Evolutionary conservation across 2,329 filamentous ascomycete species (phyloP).

Genomic region (Nemania bipapillata): DNA sequence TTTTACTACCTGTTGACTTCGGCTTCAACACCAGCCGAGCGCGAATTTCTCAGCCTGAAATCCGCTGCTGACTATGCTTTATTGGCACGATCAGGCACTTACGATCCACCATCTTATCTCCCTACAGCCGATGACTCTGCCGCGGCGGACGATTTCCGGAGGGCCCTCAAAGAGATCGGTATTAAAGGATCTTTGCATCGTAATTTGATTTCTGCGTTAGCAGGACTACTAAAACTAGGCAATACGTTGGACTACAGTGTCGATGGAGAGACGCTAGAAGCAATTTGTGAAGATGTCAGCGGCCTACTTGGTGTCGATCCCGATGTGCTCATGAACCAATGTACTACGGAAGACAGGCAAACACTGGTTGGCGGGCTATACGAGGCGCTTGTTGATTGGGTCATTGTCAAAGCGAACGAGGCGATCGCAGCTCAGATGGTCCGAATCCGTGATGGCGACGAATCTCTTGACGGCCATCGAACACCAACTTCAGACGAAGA

Average conservation of each 20-base stretch:
- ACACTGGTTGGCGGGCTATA: slow-evolving; percentile 88
- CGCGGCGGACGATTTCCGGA: slow-evolving; percentile 90
- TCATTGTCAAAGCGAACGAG: slow-evolving; percentile 87
- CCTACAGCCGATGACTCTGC: slow-evolving; percentile 93
- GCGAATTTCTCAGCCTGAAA: slow-evolving; percentile 86
- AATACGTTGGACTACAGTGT: slow-evolving; percentile 87
- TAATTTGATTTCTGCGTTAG: slow-evolving; percentile 84
- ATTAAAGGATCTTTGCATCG: slow-evolving; percentile 88
- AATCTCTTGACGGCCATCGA: slow-evolving; percentile 71
- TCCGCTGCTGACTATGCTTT: slow-evolving; percentile 80
- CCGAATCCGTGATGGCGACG: slow-evolving; percentile 71
- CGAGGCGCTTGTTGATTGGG: slow-evolving; percentile 94
- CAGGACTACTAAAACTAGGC: slow-evolving; percentile 88
- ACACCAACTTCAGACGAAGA: slow-evolving; percentile 78
- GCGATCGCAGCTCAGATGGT: slow-evolving; percentile 81
- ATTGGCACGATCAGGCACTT: slow-evolving; percentile 84
- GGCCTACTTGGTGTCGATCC: slow-evolving; percentile 87
- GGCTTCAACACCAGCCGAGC: slow-evolving; percentile 87
- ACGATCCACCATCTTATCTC: slow-evolving; percentile 84
- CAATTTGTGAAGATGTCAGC: slow-evolving; percentile 89
- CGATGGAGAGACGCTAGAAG: slow-evolving; percentile 84
- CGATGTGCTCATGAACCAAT: slow-evolving; percentile 79
- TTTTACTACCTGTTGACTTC: slow-evolving; percentile 96
- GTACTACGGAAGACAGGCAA: slow-evolving; percentile 84
- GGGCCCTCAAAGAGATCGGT: slow-evolving; percentile 87